A percentile compares a stretch with the other conserved stretches of the same genome.
These are phyloP conservation scores for Colletotrichum sp. DNA, from an alignment of 2,329 filamentous ascomycete species.

Conservation along the genomic window DNA sequence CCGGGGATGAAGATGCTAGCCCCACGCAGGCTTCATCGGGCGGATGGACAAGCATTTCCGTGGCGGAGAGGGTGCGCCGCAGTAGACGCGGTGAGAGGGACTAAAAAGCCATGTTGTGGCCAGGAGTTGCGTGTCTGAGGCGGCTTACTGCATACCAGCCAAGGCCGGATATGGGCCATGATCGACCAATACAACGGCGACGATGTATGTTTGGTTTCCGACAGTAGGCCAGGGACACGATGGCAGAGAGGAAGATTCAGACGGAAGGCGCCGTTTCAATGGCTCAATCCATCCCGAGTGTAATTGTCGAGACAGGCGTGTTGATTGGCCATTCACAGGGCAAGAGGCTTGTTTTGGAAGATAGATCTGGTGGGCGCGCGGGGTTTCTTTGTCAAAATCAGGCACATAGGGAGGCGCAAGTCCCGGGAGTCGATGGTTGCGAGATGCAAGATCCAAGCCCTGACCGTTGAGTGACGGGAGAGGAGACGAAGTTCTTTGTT, in stretches of 20 bases:
- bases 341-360: neutral
- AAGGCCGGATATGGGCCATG: neutral
- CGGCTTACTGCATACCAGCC: neutral
- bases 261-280: neutral
- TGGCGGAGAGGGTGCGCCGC: neutral
- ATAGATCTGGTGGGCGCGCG: neutral
- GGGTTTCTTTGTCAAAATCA: neutral
- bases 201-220: neutral
- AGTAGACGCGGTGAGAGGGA: neutral
- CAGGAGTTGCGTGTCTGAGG: neutral
- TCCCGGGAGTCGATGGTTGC: neutral
- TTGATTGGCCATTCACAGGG: neutral
- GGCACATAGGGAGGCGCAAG: neutral
- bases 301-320: neutral
- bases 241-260: neutral
- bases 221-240: neutral
- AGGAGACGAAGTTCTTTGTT: neutral
- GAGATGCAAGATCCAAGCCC: neutral
- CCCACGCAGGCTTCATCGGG: neutral
- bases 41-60: neutral
- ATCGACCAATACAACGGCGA: neutral
- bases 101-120: neutral
- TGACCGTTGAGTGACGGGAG: neutral
- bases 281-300: neutral
- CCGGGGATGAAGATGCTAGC: neutral